Percentiles rank a stretch among this genome's conserved stretches.
Evolutionary conservation across 306 rosid genomes (phyloP).

Genomic region (Lathyrus sativus): DNA sequence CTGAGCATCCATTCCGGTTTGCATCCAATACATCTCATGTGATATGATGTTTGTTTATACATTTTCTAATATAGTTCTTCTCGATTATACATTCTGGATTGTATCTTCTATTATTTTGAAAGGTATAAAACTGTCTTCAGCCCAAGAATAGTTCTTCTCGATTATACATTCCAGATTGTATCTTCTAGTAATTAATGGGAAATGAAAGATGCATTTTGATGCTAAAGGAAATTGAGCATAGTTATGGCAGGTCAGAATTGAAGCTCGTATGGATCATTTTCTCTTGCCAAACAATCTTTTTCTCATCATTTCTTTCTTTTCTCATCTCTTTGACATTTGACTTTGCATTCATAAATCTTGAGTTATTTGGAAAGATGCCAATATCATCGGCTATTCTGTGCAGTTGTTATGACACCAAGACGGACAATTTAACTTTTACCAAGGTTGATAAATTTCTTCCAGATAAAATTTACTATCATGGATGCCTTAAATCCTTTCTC

Average conservation of each 20-base stretch:
- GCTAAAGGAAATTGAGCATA: constrained; percentile 4
- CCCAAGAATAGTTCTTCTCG: constrained; percentile 24
- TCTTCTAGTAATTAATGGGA: constrained; percentile 26
- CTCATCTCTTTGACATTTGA: constrained; percentile 22
- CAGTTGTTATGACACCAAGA: constrained; percentile 81
- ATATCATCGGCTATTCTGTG: constrained; percentile 39
- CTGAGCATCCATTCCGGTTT: constrained; percentile 97
- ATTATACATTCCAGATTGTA: no score
- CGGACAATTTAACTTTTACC: constrained; percentile 80
- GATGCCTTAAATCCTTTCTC: constrained; percentile 93
- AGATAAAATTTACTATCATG: constrained; percentile 76
- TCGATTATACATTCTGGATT: no score
- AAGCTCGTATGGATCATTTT: constrained; percentile 30
- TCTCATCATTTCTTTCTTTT: constrained; percentile 1
- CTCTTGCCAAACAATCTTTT: constrained; percentile 19
- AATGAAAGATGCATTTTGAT: constrained; percentile 9
- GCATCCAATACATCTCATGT: constrained; percentile 39
- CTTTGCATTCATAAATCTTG: constrained; percentile 31
- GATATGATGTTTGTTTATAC: constrained; percentile 19
- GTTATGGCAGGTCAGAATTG: constrained; percentile 11
- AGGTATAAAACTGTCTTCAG: constrained; percentile 14
- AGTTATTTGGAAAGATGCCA: constrained; percentile 35
- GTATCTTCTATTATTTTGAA: constrained; percentile 10
- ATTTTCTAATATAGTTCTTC: constrained; percentile 7
- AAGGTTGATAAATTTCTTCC: constrained; percentile 88